These are phyloP conservation scores for Chrysoporthe puriensis DNA, from an alignment of 2,329 filamentous ascomycete genomes.

Conservation along the genomic window DNA sequence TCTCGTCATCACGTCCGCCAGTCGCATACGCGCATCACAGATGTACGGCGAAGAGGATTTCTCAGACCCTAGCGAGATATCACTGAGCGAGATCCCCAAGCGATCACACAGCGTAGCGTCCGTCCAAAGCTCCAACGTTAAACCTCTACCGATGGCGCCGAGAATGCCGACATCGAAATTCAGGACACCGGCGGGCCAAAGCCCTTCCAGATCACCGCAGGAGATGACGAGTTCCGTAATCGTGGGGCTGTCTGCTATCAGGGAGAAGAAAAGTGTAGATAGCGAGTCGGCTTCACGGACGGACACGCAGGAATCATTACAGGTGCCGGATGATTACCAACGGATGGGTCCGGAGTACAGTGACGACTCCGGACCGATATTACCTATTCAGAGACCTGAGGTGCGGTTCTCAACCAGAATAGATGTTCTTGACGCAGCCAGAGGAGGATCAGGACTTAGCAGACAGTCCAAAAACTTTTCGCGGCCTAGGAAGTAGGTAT, in stretches of 20 bases:
- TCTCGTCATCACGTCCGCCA: conserved; percentile 25
- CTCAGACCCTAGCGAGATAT: conserved; percentile 22
- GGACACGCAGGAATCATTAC: conserved; percentile 21
- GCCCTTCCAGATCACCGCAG: not conserved
- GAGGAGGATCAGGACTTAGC: not conserved
- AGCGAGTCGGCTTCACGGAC: conserved; percentile 8
- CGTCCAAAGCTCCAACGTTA: conserved; percentile 15
- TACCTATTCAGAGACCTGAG: conserved; percentile 25
- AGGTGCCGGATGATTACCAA: conserved; percentile 12
- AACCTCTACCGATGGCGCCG: conserved; percentile 13
- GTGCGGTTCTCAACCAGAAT: conserved; percentile 15
- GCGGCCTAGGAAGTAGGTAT: not conserved
- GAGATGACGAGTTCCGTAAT: not conserved
- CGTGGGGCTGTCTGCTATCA: conserved; percentile 11
- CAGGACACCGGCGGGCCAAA: not conserved
- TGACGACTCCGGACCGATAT: conserved; percentile 27
- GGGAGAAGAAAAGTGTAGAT: conserved; percentile 15
- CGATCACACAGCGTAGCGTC: conserved; percentile 5
- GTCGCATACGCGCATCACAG: conserved; percentile 9
- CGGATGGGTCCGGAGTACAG: conserved; percentile 22
- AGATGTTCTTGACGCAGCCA: conserved; percentile 1
- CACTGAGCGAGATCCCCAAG: conserved; percentile 16
- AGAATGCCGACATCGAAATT: conserved; percentile 9
- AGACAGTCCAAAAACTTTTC: conserved; percentile 3
- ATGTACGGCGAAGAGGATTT: conserved; percentile 10